phyloP scores from a whole-genome alignment of 176 grass and related monocot species.

The Triticum dicoccoides region DNA sequence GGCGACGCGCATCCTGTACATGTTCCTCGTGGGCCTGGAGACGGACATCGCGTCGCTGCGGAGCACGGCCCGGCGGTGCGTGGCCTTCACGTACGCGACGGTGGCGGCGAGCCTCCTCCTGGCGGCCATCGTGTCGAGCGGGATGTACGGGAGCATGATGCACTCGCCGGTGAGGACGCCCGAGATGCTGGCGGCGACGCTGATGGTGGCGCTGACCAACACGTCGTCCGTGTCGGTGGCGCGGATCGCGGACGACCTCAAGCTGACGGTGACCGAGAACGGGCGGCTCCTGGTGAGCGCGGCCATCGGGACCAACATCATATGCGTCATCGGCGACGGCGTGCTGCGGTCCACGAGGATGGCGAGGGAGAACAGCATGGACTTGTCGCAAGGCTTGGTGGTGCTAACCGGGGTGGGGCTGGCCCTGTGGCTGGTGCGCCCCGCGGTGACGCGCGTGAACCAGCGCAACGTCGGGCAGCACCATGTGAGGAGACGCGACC shows the following conservation, averaged over 20 bases:
- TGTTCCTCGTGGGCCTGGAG: conserved; percentile 51
- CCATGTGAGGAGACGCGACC: conserved; percentile 31
- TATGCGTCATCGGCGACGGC: conserved; percentile 48
- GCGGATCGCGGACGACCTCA: conserved; percentile 36
- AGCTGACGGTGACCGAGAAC: conserved; percentile 44
- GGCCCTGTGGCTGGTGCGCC: conserved; percentile 30
- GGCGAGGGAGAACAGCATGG: conserved; percentile 14
- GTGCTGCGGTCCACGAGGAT: conserved; percentile 29
- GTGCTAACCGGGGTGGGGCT: conserved; percentile 10
- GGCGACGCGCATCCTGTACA: conserved; percentile 23
- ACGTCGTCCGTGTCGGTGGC: conserved; percentile 20
- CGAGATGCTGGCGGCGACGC: conserved; percentile 50
- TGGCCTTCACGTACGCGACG: conserved; percentile 44
- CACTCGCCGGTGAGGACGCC: conserved; percentile 52
- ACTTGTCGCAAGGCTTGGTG: conserved; percentile 3
- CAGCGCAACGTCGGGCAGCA: conserved; percentile 34
- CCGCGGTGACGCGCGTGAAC: conserved; percentile 37
- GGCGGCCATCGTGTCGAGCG: conserved; percentile 32
- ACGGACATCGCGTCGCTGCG: conserved; percentile 41
- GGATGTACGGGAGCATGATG: conserved; percentile 65
- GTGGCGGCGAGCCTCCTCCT: conserved; percentile 47
- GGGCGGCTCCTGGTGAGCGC: conserved; percentile 34
- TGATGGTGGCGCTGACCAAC: conserved; percentile 42
- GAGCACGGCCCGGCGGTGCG: conserved; percentile 16
- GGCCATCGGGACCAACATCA: conserved; percentile 42